A percentile compares a stretch with the other conserved stretches of the same genome.
Evolutionary conservation across 2,329 filamentous ascomycete species (phyloP).

Genomic region (Colletotrichum spinosum): DNA sequence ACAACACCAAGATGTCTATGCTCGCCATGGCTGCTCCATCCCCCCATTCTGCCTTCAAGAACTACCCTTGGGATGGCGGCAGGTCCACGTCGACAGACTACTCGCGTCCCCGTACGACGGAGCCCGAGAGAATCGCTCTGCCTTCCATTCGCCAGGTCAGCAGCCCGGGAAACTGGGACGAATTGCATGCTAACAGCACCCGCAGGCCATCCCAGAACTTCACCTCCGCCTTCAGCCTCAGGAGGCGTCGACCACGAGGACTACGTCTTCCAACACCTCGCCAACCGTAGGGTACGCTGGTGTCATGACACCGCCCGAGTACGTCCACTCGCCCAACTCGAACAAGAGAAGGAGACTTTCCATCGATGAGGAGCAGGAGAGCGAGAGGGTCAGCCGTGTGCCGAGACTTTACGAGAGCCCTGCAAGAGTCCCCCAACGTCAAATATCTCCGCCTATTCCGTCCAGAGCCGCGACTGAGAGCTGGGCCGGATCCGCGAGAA

Average conservation of each 20-base stretch:
- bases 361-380: constrained; percentile 53
- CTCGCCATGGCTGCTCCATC: constrained; percentile 59
- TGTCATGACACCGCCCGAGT: constrained; percentile 56
- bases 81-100: constrained; percentile 47
- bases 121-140: constrained; percentile 56
- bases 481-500: constrained; percentile 49
- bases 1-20: constrained; percentile 59
- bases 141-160: constrained; percentile 66
- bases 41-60: constrained; percentile 54
- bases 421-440: constrained; percentile 45
- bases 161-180: too few relatives aligned
- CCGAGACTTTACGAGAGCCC: constrained; percentile 59
- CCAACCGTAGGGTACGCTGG: constrained; percentile 46
- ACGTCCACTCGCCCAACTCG: constrained; percentile 60
- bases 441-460: constrained; percentile 50
- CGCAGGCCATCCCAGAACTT: constrained; percentile 60
- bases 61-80: constrained; percentile 53
- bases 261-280: constrained; percentile 48
- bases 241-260: constrained; percentile 46
- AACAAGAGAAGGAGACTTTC: constrained; percentile 61
- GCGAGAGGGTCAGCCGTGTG: constrained; percentile 55
- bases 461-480: constrained; percentile 45
- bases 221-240: constrained; percentile 48
- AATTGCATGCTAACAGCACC: constrained; percentile 24
- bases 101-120: constrained; percentile 47